A percentile compares a stretch with the other conserved stretches of the same genome.
Conservation (phyloP, 108 stramenopile genomes). For the Tribonema minus region DNA sequence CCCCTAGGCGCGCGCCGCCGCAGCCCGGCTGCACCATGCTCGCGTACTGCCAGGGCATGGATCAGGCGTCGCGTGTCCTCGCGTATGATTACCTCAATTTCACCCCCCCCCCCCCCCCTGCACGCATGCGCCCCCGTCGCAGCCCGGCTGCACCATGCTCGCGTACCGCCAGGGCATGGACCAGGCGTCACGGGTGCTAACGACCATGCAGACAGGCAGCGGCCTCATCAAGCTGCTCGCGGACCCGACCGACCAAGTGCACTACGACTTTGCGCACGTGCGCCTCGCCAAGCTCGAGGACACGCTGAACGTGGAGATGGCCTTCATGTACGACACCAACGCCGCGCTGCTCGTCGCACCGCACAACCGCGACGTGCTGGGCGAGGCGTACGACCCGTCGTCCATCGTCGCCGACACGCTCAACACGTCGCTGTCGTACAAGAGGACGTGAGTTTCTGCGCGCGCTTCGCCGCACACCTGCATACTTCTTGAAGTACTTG, state of each 20-base stretch:
- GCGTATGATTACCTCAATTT: not conserved
- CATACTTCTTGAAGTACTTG: not conserved
- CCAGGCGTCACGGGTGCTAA: not conserved
- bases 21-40: not conserved
- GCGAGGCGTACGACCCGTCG: not conserved
- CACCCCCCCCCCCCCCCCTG: not conserved
- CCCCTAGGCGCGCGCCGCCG: not conserved
- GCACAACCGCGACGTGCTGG: not conserved
- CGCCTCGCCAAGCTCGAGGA: not conserved
- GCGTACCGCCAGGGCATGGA: not conserved
- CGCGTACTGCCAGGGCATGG: not conserved
- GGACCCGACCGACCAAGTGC: not conserved
- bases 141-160: not conserved
- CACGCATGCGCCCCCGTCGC: not conserved
- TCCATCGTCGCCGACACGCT: not conserved
- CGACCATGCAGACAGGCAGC: not conserved
- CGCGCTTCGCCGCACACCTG: not conserved
- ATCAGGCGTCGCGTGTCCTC: not conserved
- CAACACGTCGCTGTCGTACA: not conserved
- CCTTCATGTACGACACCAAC: not conserved
- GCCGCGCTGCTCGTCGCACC: not conserved
- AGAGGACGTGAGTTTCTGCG: not conserved
- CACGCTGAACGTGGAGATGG: not conserved
- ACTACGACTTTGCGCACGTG: not conserved
- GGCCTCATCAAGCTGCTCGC: not conserved